phyloP scores from a whole-genome alignment of 2,329 filamentous ascomycete genomes.

The Nothomitra cinnamomea region DNA sequence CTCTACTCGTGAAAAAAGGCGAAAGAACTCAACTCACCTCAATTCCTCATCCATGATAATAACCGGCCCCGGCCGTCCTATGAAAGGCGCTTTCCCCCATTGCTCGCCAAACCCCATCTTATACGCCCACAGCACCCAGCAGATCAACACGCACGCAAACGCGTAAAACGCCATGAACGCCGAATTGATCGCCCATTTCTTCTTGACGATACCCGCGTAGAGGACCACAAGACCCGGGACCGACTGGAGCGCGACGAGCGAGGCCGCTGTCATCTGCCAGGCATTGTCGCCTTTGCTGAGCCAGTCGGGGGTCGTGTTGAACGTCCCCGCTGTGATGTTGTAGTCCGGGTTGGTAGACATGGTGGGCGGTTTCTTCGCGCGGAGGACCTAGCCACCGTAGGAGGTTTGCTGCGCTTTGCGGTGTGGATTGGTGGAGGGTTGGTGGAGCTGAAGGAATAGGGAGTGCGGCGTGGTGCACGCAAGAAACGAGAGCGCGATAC shows the following conservation, averaged over 20 bases:
- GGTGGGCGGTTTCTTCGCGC: too few species aligned
- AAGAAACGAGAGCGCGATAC: too few species aligned
- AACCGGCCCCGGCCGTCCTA: constrained; percentile 29
- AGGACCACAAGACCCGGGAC: constrained; percentile 32
- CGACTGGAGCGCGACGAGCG: constrained; percentile 31
- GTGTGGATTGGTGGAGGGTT: too few species aligned
- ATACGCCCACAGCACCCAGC: constrained; percentile 33
- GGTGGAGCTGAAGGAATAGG: too few species aligned
- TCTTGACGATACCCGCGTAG: constrained; percentile 31
- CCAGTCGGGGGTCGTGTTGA: constrained; percentile 11
- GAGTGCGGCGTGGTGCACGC: too few species aligned
- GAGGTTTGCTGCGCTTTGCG: too few species aligned
- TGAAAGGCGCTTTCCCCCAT: constrained; percentile 34
- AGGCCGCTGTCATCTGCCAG: constrained; percentile 34
- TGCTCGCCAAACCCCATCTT: constrained; percentile 31
- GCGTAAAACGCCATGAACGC: constrained; percentile 36
- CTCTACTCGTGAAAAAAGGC: too few species aligned
- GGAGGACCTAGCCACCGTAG: too few species aligned
- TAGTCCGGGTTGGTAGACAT: too few species aligned
- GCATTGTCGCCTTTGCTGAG: constrained; percentile 32
- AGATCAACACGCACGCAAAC: constrained; percentile 30
- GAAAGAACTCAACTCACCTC: constrained; percentile 21
- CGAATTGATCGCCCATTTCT: constrained; percentile 32
- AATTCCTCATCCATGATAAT: constrained; percentile 28
- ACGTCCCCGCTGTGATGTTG: too few species aligned